Percentiles rank a stretch among this genome's conserved stretches.
phyloP scores from a whole-genome alignment of 2,329 filamentous ascomycete genomes.

The Fusarium penzigii region DNA sequence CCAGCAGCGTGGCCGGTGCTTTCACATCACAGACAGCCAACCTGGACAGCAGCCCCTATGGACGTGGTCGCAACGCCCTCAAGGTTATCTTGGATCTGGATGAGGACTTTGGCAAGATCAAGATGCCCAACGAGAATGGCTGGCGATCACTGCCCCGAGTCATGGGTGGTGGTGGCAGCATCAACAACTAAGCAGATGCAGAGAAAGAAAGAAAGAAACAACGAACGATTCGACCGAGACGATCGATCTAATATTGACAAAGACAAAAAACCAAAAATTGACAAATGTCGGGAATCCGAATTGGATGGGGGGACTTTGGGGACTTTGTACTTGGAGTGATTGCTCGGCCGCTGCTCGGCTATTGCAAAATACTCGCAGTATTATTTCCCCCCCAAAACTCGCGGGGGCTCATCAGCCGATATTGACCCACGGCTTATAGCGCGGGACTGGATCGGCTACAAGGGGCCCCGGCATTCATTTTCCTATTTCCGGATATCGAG shows the following conservation, averaged over 20 bases:
- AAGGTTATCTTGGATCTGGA: constrained; percentile 96
- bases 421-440: too few species aligned
- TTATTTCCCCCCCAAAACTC: too few species aligned
- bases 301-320: constrained; percentile 1
- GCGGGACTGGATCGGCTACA: too few species aligned
- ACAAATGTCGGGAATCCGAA: too few species aligned
- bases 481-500: too few species aligned
- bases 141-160: constrained; percentile 56
- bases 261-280: constrained; percentile 3
- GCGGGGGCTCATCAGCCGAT: too few species aligned
- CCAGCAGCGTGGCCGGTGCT: constrained; percentile 63
- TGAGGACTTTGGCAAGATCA: constrained; percentile 82
- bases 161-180: constrained; percentile 44
- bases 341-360: constrained; percentile 26
- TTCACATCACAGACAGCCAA: constrained; percentile 45
- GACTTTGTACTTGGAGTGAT: constrained; percentile 7
- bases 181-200: constrained; percentile 15
- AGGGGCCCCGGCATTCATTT: too few species aligned
- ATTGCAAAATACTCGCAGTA: constrained; percentile 3
- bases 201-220: constrained; percentile 1
- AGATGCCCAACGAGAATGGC: constrained; percentile 54
- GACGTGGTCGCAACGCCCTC: constrained; percentile 79
- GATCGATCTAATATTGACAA: too few species aligned
- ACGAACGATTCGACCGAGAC: too few species aligned
- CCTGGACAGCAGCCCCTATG: constrained; percentile 50